Conservation (phyloP, 169 alveolate species). For the Plasmodium billcollinsi region DNA sequence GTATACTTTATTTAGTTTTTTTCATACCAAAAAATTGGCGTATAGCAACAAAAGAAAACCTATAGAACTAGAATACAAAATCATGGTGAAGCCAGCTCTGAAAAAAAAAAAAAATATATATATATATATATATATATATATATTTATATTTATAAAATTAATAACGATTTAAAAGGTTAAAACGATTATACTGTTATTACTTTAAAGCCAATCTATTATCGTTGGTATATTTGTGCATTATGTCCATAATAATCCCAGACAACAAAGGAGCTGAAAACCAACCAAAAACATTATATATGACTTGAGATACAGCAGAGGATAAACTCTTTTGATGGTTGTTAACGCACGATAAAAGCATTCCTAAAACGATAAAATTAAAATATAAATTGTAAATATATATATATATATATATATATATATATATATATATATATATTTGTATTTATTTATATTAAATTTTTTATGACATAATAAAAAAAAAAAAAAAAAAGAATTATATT, state of each 20-base stretch:
- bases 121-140: background rate
- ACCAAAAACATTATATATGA: conserved; percentile 82
- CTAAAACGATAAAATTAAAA: conserved; percentile 18
- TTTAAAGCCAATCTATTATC: conserved; percentile 73
- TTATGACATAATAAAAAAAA: background rate
- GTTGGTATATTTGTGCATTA: conserved; percentile 78
- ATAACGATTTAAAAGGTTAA: too few relatives aligned
- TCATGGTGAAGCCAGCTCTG: conserved; percentile 83
- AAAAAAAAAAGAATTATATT: background rate
- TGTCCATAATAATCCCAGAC: conserved; percentile 82
- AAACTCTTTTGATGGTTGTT: conserved; percentile 80
- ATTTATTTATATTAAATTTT: background rate
- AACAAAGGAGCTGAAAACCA: conserved; percentile 86
- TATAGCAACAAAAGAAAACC: conserved; percentile 79
- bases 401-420: background rate
- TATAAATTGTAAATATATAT: background rate
- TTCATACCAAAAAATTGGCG: conserved; percentile 80
- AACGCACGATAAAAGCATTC: conserved; percentile 80
- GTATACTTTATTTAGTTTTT: background rate
- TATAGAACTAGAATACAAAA: conserved; percentile 76
- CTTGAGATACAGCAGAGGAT: conserved; percentile 85
- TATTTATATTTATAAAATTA: background rate
- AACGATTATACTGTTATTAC: background rate
- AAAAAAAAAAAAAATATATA: conserved; percentile 7
- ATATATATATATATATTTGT: background rate